A percentile compares a stretch with the other conserved stretches of the same genome.
Evolutionary conservation across 306 rosid genomes (phyloP).

Genomic region (Phaseolus lunatus): DNA sequence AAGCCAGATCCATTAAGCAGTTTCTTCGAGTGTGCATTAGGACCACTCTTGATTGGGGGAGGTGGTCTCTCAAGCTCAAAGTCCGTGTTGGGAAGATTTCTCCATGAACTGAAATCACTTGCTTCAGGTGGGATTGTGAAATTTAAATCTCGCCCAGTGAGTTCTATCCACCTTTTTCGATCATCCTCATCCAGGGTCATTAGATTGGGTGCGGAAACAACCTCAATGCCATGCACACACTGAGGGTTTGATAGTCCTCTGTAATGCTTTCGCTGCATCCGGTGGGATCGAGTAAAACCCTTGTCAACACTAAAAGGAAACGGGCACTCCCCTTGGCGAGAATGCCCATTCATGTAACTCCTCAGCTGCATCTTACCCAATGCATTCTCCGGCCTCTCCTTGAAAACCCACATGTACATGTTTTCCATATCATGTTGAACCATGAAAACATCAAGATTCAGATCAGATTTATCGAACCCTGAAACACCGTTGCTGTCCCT

Average conservation of each 20-base stretch:
- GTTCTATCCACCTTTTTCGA: conserved; percentile 83
- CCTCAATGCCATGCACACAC: conserved; percentile 88
- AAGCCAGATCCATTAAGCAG: conserved; percentile 82
- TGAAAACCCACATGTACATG: conserved; percentile 99
- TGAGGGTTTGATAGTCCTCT: conserved; percentile 96
- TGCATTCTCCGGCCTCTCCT: conserved; percentile 93
- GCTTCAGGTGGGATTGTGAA: conserved; percentile 85
- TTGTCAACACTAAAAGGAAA: conserved; percentile 86
- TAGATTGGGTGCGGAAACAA: conserved; percentile 71
- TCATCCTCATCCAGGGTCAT: conserved; percentile 73
- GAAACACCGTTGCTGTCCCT: conserved; percentile 74
- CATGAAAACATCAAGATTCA: conserved; percentile 89
- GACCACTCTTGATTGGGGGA: conserved; percentile 58
- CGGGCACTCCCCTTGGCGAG: conserved; percentile 94
- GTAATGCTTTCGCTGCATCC: conserved; percentile 97
- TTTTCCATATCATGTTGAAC: conserved; percentile 99
- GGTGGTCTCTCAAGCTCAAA: conserved; percentile 87
- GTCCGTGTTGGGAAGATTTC: conserved; percentile 83
- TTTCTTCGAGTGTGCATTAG: conserved; percentile 73
- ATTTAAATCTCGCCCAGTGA: conserved; percentile 84
- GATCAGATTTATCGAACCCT: conserved; percentile 86
- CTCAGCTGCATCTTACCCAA: conserved; percentile 98
- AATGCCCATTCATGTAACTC: conserved; percentile 97
- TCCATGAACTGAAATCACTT: conserved; percentile 88
- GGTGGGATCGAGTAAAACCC: conserved; percentile 90